Base-by-base conservation (phyloP, 108 stramenopile genomes). In the Skeletonema tropicum region DNA sequence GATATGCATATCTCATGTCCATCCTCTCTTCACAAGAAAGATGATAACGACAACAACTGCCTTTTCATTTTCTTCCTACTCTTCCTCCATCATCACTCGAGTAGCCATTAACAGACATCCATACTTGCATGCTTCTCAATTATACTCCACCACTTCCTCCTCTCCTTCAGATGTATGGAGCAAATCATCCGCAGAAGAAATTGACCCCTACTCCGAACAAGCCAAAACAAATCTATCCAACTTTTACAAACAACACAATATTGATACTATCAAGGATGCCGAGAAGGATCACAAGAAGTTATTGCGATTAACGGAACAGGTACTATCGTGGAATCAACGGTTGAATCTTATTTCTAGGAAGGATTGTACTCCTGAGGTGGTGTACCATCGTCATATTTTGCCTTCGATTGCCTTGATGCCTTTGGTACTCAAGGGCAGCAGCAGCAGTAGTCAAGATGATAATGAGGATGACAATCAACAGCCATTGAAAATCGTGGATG, bases 341-440 rank as follows among this genome's bases (percentile, higher is more conserved):
- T 76, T 97, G 69, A 97, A 97, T 85, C 77, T 97, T 7, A 79
- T 97, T 26, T 87, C 86, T 36, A 78, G 96, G 6, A 87, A 85
- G 45, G 89, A 93, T 73, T 91, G 90, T 57, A 85, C 88, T 29
- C 72, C 60, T 12, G 63, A 65, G 13, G 87, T 87, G 30, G 84
- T 95, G 2, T 95, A 90, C 76, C 90, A 89, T 45, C 46, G 88
- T 14, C 96, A 97, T 68, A 71, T 95, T 11, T 39, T 97, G 26
- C 96, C 96, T 7, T 88, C 84, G 48, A 60, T 95, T 39, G 91
- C 93, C 0, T 72, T 90, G 21, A 58, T 84, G 19, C 84, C 79
- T 8, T 32, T 90, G 13, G 59, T 68, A 9, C 26, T 85, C 19
- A 42, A 64, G 13, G 57, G 41, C 46, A 68, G 30, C 55, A 66